These are phyloP conservation scores for Xylaria flabelliformis DNA, from an alignment of 495 filamentous ascomycete species.

Conservation along the genomic window DNA sequence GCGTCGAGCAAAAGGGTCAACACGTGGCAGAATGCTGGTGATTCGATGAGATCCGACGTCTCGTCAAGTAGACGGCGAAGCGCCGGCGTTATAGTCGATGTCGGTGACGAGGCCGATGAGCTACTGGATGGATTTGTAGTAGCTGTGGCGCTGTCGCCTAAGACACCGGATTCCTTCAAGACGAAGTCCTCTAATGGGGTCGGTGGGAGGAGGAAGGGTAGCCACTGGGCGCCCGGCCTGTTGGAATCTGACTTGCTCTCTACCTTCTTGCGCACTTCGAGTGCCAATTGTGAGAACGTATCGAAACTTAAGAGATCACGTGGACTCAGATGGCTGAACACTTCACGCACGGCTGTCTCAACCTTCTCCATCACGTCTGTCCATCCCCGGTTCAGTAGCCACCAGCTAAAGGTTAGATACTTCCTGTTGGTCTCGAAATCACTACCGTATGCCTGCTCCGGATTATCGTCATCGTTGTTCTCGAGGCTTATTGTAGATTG, in stretches of 20 bases:
- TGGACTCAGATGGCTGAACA: conserved; percentile 85
- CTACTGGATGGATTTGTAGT: conserved; percentile 30
- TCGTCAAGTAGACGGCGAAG: conserved; percentile 93
- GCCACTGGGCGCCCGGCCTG: conserved; percentile 70
- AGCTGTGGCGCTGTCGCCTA: conserved; percentile 54
- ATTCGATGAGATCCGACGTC: conserved; percentile 94
- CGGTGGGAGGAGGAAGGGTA: conserved; percentile 83
- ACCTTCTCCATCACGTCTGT: conserved; percentile 79
- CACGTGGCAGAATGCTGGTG: conserved; percentile 84
- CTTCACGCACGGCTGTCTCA: conserved; percentile 77
- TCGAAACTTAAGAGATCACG: conserved; percentile 84
- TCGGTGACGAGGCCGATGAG: conserved; percentile 34
- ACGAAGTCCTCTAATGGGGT: conserved; percentile 77
- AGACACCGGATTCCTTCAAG: conserved; percentile 80
- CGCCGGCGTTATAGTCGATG: conserved; percentile 52
- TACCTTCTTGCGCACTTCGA: conserved; percentile 81
- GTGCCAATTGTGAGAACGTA: conserved; percentile 74
- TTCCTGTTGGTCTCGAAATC: conserved; percentile 94
- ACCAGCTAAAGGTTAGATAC: conserved; percentile 97
- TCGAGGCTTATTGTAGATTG: conserved; percentile 75
- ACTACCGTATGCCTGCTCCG: conserved; percentile 79
- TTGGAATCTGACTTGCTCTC: conserved; percentile 75
- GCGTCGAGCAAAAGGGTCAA: conserved; percentile 85
- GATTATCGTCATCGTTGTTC: conserved; percentile 84
- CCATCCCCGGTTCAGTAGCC: conserved; percentile 93